Base-by-base conservation (phyloP, 2,329 filamentous ascomycete species). In the Ophiocordyceps camponoti-floridani region DNA sequence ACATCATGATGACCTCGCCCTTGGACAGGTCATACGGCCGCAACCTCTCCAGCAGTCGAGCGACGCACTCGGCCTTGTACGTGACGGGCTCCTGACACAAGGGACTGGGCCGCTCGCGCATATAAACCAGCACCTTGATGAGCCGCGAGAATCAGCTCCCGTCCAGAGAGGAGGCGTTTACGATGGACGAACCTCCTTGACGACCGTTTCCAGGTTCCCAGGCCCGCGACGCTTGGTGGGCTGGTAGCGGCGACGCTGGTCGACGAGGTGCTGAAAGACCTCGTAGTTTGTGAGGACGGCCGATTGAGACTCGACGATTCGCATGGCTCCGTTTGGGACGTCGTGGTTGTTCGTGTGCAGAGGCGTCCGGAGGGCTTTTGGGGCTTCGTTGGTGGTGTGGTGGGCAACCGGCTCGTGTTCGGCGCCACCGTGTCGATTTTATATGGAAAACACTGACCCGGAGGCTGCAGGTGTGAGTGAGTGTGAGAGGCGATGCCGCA, bases 241-340 rank as follows among this genome's bases (percentile, higher is more conserved):
- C 54, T 73, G 68, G 53, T 76, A 72, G 42, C 65, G 62, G 45
- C 65, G 60, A 44, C 68, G 67, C 54, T 76, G 72, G 42, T 78
- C 70, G 6, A 63, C 62, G 37, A 86, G 62, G 52, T 84, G 80
- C 46, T 71, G 66, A 53, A 78, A 79, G 50, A 86, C 80, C 66
- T 86, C 82, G 50, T 75, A 80, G 59, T 86, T 86, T 57, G 77
- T 75, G 54, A 87, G 66, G 40, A 79, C 70, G 5, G 79, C 79
- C 28, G 75, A 75, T 57, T 85, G 79, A 3, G 80, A 67, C 55
- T 82, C 80, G 53, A 85, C 63, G 55, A 87, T 74, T 71, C 84
- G 80, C 77, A 81, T 79, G 18, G 33, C 58, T 37, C 18, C n/a
- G 14, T 33, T 13, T 31, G 16, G 26, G 6, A n/a, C 4, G 31